Percentiles rank a stretch among this genome's conserved stretches.
Conservation (phyloP, 1,284 basidiomycete species). For the Ceratobasidium sp. region DNA sequence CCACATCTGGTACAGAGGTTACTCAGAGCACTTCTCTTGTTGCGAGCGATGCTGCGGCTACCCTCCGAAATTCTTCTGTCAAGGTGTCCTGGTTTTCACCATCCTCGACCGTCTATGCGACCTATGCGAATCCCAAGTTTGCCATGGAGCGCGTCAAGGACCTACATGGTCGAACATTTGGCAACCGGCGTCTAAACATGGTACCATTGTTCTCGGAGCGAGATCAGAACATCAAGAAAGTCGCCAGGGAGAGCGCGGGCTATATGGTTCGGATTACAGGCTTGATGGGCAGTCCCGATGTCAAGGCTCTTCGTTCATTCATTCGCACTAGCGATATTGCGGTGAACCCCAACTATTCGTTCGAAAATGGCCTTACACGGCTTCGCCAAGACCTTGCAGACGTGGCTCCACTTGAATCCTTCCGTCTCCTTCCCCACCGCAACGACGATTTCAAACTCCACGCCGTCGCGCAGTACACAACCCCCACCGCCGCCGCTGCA, state of each 20-base stretch:
- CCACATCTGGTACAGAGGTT: too few species aligned
- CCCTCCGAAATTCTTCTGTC: conserved; percentile 22
- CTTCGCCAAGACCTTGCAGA: conserved; percentile 19
- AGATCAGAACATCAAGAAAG: background rate
- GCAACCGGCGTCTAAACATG: conserved; percentile 13
- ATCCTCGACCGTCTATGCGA: conserved; percentile 9
- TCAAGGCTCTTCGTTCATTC: background rate
- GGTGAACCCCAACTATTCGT: conserved; percentile 31
- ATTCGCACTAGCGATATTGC: conserved; percentile 9
- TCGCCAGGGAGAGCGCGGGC: conserved; percentile 17
- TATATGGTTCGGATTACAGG: conserved; percentile 22
- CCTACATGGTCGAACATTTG: conserved; percentile 12
- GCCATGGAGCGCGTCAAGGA: conserved; percentile 16
- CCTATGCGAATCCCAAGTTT: background rate
- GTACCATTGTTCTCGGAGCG: conserved; percentile 12
- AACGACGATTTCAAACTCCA: conserved; percentile 19
- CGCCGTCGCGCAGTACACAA: conserved; percentile 31
- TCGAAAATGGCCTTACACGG: conserved; percentile 4
- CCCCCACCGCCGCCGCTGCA: conserved; percentile 10
- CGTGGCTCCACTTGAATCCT: conserved; percentile 33
- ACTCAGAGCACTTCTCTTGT: conserved; percentile 6
- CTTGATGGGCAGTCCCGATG: background rate
- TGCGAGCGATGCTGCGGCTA: conserved; percentile 1
- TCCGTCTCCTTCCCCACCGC: background rate
- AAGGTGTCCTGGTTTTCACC: conserved; percentile 37